These are phyloP conservation scores for Amaranthus tricolor DNA, from an alignment of 179 eudicot genomes.

Conservation along the genomic window DNA sequence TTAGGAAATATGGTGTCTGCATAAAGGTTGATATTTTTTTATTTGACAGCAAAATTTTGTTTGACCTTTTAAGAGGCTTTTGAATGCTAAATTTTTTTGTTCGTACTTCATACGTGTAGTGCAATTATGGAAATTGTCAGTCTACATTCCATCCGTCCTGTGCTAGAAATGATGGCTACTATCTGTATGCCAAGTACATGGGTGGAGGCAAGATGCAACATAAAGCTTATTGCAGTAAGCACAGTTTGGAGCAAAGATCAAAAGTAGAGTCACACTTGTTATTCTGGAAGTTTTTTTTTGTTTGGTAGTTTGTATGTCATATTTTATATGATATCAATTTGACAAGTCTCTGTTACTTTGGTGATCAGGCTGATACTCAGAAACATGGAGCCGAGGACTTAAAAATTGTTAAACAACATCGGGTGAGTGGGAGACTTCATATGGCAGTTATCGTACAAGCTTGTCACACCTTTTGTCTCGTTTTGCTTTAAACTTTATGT, in stretches of 20 bases:
- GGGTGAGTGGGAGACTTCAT: constrained; percentile 54
- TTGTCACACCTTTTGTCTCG: neutral
- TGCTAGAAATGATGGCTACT: constrained; percentile 87
- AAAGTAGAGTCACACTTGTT: constrained; percentile 47
- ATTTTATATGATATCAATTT: neutral
- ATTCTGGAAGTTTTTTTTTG: neutral
- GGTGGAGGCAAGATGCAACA: constrained; percentile 75
- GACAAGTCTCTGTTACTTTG: constrained; percentile 19
- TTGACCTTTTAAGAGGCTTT: neutral
- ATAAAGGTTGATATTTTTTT: constrained; percentile 51
- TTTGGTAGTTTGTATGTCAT: neutral
- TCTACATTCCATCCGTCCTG: constrained; percentile 84
- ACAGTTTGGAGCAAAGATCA: constrained; percentile 80
- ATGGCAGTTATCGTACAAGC: constrained; percentile 1
- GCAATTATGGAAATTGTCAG: constrained; percentile 88
- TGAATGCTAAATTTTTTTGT: neutral
- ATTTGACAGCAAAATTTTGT: neutral
- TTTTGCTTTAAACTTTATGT: neutral
- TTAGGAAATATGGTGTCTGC: constrained; percentile 75
- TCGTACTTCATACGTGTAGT: constrained; percentile 43
- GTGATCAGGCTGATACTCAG: constrained; percentile 65
- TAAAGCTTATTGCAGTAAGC: constrained; percentile 93
- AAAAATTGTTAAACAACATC: constrained; percentile 73
- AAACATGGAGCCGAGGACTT: constrained; percentile 81
- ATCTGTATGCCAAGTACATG: constrained; percentile 57